phyloP scores from a whole-genome alignment of 129 eudicot genomes.

The Saussurea involucrata region DNA sequence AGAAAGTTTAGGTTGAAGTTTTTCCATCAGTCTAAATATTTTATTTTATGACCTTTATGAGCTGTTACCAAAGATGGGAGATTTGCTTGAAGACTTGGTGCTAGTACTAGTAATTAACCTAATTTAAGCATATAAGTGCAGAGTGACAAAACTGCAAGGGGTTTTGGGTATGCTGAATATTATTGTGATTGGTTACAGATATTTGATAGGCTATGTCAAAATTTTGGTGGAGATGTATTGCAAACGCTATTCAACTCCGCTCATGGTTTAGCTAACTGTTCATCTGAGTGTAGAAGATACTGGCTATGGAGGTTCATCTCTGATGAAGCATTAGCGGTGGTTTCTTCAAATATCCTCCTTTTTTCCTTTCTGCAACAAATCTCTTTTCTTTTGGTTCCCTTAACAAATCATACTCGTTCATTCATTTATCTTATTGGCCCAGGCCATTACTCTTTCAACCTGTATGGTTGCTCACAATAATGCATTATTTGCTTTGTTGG shows the following conservation, averaged over 20 bases:
- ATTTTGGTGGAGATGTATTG: conserved; percentile 94
- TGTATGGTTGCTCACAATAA: conserved; percentile 98
- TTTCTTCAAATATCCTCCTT: conserved; percentile 53
- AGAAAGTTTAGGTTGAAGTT: background rate
- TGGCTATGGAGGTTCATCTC: conserved; percentile 69
- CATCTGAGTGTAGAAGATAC: conserved; percentile 57
- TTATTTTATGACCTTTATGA: background rate
- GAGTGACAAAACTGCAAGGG: background rate
- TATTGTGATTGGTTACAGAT: conserved; percentile 43
- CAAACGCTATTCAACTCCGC: conserved; percentile 82
- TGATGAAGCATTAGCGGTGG: conserved; percentile 44
- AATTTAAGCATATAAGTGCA: background rate
- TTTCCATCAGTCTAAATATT: background rate
- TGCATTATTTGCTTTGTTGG: conserved; percentile 88
- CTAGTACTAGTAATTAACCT: background rate
- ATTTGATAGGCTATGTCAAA: conserved; percentile 95
- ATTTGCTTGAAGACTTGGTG: background rate
- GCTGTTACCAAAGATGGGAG: background rate
- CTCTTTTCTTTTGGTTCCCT: conserved; percentile 25
- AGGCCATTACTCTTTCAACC: conserved; percentile 85
- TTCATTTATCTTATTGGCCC: conserved; percentile 90
- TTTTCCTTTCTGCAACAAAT: background rate
- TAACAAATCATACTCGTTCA: conserved; percentile 78
- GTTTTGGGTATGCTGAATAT: background rate
- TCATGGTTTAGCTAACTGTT: conserved; percentile 66